Base-by-base conservation (phyloP, 1,284 basidiomycete genomes). In the Naganishia liquefaciens region DNA sequence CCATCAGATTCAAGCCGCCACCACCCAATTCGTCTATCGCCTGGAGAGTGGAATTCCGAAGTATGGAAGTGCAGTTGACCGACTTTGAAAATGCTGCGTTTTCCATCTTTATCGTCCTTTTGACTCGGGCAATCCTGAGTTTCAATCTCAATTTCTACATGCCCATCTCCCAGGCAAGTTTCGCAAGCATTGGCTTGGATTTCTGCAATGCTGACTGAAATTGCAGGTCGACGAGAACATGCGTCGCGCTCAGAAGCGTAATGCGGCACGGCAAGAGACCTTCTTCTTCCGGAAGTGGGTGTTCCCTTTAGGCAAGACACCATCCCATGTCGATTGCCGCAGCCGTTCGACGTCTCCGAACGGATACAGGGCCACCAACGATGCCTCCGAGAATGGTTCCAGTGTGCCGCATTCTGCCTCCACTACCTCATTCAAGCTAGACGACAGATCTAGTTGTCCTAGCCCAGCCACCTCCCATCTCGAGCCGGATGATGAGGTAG, bases 61-160 rank as follows among this genome's bases (percentile, higher is more conserved):
- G 90, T 73, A 99, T 99, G 96, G 96, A 99, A 78, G 92, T 99
- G 2, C 96, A 99, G 76, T 85, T 96, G 73, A 99, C 96, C 23
- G 96, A 99, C 80, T 99, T 94, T 76, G 96, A 99, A 81, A 99
- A 99, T 76, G 96, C 96, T 0, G 94, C 96, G 1, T 97, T 93
- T 76, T 87, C 91, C 33, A 86, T 98, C 50, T 99, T 99, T 77
- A 85, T 96, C 67, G 93, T 98, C 6, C 85, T 99, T 37, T 83
- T 99, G 9, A 93, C 95, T 0, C 85, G 95, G 49, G 94, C 94
- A 0, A 96, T 99, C 70, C 83, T 98, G 68, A 86, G 83, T 70
- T 93, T 93, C 78, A 88, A 90, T 66, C 82, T 98, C 66, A 97
- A 98, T 79, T 90, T 98, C 66, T 99, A 99, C 79, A 85, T 98